Percentiles rank a stretch among this genome's conserved stretches.
Conservation (phyloP, 495 filamentous ascomycete species). For the Neurospora sp. region DNA sequence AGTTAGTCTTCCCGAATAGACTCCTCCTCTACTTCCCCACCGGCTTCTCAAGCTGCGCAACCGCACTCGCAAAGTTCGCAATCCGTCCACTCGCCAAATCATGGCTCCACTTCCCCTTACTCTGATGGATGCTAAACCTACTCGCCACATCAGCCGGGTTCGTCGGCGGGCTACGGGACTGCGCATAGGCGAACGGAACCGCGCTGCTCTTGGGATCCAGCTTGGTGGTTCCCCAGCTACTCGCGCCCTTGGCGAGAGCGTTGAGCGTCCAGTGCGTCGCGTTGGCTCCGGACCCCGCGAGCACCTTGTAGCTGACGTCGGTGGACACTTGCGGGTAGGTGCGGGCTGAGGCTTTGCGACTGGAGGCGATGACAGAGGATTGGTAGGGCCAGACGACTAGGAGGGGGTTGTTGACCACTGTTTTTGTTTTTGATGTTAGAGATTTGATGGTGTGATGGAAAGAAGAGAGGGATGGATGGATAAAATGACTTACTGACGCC, state of each 20-base stretch:
- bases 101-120: slow-evolving; percentile 23
- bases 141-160: slow-evolving; percentile 23
- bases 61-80: slow-evolving; percentile 25
- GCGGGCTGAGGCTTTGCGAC: slow-evolving; percentile 19
- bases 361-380: slow-evolving; percentile 16
- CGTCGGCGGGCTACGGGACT: slow-evolving; percentile 20
- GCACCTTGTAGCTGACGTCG: slow-evolving; percentile 18
- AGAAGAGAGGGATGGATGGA: too few relatives aligned
- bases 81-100: slow-evolving; percentile 30
- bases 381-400: slow-evolving; percentile 28
- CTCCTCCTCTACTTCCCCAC: too few relatives aligned
- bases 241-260: slow-evolving; percentile 27
- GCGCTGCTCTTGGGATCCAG: slow-evolving; percentile 28
- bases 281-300: slow-evolving; percentile 17
- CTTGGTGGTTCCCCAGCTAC: slow-evolving; percentile 20
- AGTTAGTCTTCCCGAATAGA: too few relatives aligned
- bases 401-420: slow-evolving; percentile 30
- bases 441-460: background rate
- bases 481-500: slow-evolving; percentile 10
- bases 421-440: background rate
- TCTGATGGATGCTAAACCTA: slow-evolving; percentile 32
- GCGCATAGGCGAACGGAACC: slow-evolving; percentile 30
- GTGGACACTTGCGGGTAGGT: slow-evolving; percentile 15
- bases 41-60: background rate
- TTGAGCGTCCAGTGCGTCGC: slow-evolving; percentile 29